Evolutionary conservation across 2,329 filamentous ascomycete species (phyloP), one percentile per base, ranked within the genome.

Genomic region (Xylaria sp.): DNA sequence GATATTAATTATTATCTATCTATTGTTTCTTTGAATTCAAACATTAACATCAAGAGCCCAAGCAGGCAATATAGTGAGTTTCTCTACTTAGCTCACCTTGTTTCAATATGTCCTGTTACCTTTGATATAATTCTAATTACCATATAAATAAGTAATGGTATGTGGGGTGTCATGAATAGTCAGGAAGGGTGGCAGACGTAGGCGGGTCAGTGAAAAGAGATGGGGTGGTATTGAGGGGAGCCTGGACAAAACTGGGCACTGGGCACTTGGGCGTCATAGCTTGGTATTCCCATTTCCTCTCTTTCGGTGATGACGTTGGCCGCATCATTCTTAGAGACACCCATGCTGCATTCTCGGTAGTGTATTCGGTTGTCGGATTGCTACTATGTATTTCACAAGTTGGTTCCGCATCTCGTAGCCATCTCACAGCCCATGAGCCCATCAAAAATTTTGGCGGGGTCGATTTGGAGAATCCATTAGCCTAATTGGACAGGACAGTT

Each of bases 401-500:
- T 60, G 10, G 48, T 30, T 60, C 25, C 58, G 23, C 45, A 46
- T 20, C 50, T 55, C 9, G 34, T 18, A 57, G 34, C 20, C 23
- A 15, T 36, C 28, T 41, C 20, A 23, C 53, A 39, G 34, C 18
- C 18, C 34, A 57, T 23, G 20, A 46, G 34, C 10, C 18, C 20
- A 10, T 25, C 34, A 15, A 57, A 57, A 3, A 8, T 25, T 34
- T 60, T 28, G 67, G 63, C 41, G 53, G 52, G 34, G 28, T 28
- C 13, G 41, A 56, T 18, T 46, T 30, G 43, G 48, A 45, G 28
- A 34, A 39, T 58, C 52, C 50, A 63, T 61, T 69, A 63, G 61
- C 53, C 61, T 63, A 46, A 60, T 63, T 68, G 61, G 53, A 52
- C 28, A 18, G 34, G n/a, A 15, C 15, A 45, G 3, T 25, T 30